A percentile compares a stretch with the other conserved stretches of the same genome.
Conservation (phyloP, 805 yeast species). For the Candida berthetii region DNA sequence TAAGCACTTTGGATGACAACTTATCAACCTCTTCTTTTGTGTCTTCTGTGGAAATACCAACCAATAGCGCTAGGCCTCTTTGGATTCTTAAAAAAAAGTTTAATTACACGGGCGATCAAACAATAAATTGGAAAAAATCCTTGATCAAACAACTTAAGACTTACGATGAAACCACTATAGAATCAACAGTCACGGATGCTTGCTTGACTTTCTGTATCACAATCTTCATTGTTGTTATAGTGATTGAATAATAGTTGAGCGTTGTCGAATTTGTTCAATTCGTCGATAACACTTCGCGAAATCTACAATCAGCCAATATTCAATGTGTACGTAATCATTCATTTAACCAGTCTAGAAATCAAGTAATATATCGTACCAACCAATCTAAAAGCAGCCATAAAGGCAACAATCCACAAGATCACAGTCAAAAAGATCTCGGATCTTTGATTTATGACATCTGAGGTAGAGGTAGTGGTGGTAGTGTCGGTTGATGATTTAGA, state of each 20-base stretch:
- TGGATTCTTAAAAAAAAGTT: conserved; percentile 34
- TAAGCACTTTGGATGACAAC: conserved; percentile 59
- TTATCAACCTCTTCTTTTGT: conserved; percentile 66
- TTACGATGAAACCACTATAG: conserved; percentile 57
- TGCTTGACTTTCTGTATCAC: conserved; percentile 85
- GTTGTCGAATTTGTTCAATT: too few relatives aligned
- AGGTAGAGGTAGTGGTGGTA: conserved; percentile 8
- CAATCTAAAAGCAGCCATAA: conserved; percentile 78
- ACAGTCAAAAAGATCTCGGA: conserved; percentile 72
- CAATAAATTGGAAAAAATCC: conserved; percentile 1
- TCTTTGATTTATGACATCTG: conserved; percentile 28
- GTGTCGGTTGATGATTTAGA: conserved; percentile 12
- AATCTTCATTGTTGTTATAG: conserved; percentile 67
- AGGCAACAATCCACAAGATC: conserved; percentile 90
- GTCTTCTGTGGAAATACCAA: conserved; percentile 80
- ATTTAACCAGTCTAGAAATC: conserved; percentile 25
- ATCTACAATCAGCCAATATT: too few relatives aligned
- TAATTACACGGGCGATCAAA: too few relatives aligned
- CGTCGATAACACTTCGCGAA: too few relatives aligned
- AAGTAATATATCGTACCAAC: conserved; percentile 66
- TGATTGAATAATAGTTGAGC: neutral
- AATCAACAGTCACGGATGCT: conserved; percentile 86
- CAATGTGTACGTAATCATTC: neutral
- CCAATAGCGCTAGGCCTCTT: conserved; percentile 71
- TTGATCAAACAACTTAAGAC: conserved; percentile 3